Base-by-base conservation (phyloP, 352 stramenopile genomes). In the Globisporangium canariense region DNA sequence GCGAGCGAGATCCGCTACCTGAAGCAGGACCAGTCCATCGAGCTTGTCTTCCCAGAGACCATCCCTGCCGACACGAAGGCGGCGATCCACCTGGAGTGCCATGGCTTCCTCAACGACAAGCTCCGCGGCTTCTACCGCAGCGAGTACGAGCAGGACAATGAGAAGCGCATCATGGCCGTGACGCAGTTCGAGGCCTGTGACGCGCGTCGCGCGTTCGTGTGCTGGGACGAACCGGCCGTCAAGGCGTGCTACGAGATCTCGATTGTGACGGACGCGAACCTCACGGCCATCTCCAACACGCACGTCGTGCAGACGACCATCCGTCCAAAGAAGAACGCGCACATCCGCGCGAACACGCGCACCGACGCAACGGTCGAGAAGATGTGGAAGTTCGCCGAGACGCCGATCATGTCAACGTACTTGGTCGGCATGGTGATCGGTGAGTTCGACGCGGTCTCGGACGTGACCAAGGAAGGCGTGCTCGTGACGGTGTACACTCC, bases 361-460 rank as follows among this genome's bases (percentile, higher is more conserved):
- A 76, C 55, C 9, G 62, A 70, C 1, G 32, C 68, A 16, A 73
- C 60, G 0, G 51, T 76, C 25, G 82, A 93, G 67, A 93, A 91
- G 62, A 47, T 88, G 22, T 94, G 84, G 82, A 73, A 71, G 16
- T 98, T 97, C 67, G 78, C 91, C 20, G 88, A 97, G 68, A 97
- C 96, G 40, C 97, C 97, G 20, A 88, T 97, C 67, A 99, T 99
- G 97, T 98, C 87, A 41, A 99, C 96, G 25, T 99, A 99, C 78
- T 75, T 99, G 2, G 76, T 93, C 13, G 84, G 74, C 2, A 99
- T 97, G 74, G 67, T 94, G 49, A 81, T 99, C n/a, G 96, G 96
- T 62, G 95, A 99, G 79, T 99, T 99, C 73, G 96, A 99, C 77
- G 83, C 79, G 58, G 88, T 99, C 16, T 95, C 97, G 40, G 84